Base-by-base conservation (phyloP, 768 basidiomycete species). In the Lanmaoa pseudosensibilis region DNA sequence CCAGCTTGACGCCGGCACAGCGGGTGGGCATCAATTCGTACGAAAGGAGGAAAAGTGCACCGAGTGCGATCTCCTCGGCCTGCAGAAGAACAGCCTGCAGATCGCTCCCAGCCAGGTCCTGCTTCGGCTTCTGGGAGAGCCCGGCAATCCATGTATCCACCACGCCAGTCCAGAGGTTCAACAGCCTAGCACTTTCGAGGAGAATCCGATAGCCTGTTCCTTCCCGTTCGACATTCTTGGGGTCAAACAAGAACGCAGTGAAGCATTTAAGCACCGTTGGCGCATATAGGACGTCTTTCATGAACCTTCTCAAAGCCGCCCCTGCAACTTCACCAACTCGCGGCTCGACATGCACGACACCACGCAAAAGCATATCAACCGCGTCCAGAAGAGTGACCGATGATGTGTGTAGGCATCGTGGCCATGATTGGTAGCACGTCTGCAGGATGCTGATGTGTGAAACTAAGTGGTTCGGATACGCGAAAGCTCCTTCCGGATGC, bases 311-410 rank as follows among this genome's bases (percentile, higher is more conserved):
- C 60, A 96, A 67, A 13, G 92, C 86, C 4, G 76, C 75, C 30
- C 76, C 78, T 0, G 94, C 87, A 16, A 82, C 82, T n/a, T 87
- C 85, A 37, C 81, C 82, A 1, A 96, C 77, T 2, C 74, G 63
- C 2, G 91, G 89, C 59, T 97, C 92, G 32, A 94, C 84, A 61
- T 96, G 94, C 25, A 92, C 79, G n/a, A 92, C 81, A 2, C 89
- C 90, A 34, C 85, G 82, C 45, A 94, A 76, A 25, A 95, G 81
- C 78, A 92, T 85, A 60, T 92, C 88, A 49, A 92, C 78, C 0
- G 85, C 82, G 41, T 88, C 86, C 12, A 77, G 67, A 46, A 88
- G 69, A 41, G 82, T 64, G 33, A 83, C 70, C 5, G 75, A 75
- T 5, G 80, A 76, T 3, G 79, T 72, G 65, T 86, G 83, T 41